These are phyloP conservation scores for Bryum argenteum DNA, from an alignment of 225 moss, liverwort and hornwort genomes.

Conservation along the genomic window DNA sequence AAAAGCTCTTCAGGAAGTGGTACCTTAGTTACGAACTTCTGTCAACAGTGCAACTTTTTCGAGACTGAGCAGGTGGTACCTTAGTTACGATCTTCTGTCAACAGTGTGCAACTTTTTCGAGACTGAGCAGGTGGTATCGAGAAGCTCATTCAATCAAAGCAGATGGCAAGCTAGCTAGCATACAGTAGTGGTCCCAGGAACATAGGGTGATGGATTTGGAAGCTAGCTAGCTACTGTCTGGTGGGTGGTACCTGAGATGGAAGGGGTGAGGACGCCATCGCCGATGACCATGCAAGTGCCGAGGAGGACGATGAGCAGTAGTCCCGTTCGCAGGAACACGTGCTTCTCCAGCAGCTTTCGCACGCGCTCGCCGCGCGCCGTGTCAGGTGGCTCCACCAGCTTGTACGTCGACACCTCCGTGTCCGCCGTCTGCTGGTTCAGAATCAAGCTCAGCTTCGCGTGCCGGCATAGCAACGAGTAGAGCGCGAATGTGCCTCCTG, in stretches of 20 bases:
- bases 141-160: no score
- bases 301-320: conserved; percentile 65
- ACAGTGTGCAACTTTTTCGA: no score
- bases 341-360: conserved; percentile 61
- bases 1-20: no score
- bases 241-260: conserved; percentile 64
- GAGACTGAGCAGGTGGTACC: no score
- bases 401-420: conserved; percentile 81
- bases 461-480: conserved; percentile 86
- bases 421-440: conserved; percentile 76
- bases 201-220: no score
- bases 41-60: no score
- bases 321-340: conserved; percentile 48
- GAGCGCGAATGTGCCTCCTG: conserved; percentile 88
- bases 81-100: no score
- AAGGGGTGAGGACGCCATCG: conserved; percentile 84
- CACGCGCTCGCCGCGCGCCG: conserved; percentile 44
- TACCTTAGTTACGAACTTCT: no score
- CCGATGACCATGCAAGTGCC: conserved; percentile 92
- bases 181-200: no score
- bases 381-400: conserved; percentile 41
- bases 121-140: no score
- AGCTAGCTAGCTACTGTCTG: no score
- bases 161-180: no score
- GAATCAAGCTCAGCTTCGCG: conserved; percentile 68